Base-by-base conservation (phyloP, 1,284 basidiomycete species). In the Leccinum insolens region DNA sequence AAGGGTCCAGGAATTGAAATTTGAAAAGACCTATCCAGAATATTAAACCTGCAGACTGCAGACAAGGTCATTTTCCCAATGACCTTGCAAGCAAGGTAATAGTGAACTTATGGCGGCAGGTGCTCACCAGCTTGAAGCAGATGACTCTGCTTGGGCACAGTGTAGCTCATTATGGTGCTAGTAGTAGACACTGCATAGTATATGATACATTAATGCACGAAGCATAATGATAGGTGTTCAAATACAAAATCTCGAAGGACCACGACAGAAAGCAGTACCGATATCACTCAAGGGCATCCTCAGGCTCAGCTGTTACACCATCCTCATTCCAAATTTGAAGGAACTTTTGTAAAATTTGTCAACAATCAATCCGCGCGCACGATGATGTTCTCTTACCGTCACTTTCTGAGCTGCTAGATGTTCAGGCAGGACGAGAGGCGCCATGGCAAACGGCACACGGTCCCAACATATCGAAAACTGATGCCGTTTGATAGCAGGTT, bases 321-420 rank as follows among this genome's bases (percentile, higher is more conserved):
- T 94, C 92, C 76, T 91, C 91, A 68, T 89, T 90, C 92, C 92
- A 94, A 64, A 93, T 86, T 67, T 88, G 86, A 67, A 93, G 80
- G 78, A 94, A 92, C 92, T 94, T 52, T 52, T 22, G 20, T 72
- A 17, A 31, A 17, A 3, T 11, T 59, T 4, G 67, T 68, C 58
- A 70, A 52, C 17, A 6, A 67, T 15, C 57, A 22, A 52, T 28
- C 6, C 14, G 58, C 4, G 31, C 31, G 22, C 37, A 15, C 57
- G 63, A 65, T n/a, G 22, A 34, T 63, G 49, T 65, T 15, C 65
- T 37, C 85, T 73, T 73, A 93, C 92, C 74, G 79, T 83, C 22
- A 79, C 72, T 70, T 86, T 88, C 75, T 95, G 94, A 4, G 72
- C 70, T 11, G 82, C 79, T 31, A 84, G 79, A 71, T 94, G 91